These are phyloP conservation scores for Cladosporium colombiae DNA, from an alignment of 2,329 filamentous ascomycete genomes.

Conservation along the genomic window DNA sequence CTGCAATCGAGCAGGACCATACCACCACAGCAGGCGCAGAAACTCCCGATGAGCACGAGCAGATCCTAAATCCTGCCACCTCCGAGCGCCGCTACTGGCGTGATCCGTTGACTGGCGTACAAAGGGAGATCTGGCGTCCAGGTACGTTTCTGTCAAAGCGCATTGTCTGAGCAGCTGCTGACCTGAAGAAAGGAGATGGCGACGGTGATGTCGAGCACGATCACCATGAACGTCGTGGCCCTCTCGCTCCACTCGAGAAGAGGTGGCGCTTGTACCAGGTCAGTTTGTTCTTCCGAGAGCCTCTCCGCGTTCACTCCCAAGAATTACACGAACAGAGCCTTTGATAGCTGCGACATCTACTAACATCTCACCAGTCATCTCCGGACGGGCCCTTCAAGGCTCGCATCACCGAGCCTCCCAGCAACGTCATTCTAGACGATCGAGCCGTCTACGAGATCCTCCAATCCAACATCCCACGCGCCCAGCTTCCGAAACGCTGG, in stretches of 20 bases:
- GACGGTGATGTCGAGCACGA: slow-evolving; percentile 38
- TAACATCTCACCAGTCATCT: not conserved
- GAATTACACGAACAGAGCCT: not conserved
- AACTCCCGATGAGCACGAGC: not conserved
- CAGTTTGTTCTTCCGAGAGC: slow-evolving; percentile 3
- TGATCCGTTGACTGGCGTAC: slow-evolving; percentile 27
- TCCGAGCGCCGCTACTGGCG: slow-evolving; percentile 28
- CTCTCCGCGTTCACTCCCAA: not conserved
- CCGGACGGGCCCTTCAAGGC: slow-evolving; percentile 8
- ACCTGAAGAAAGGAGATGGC: slow-evolving; percentile 32
- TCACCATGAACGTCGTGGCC: slow-evolving; percentile 30
- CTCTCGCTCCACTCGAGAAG: slow-evolving; percentile 26
- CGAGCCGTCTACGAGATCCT: slow-evolving; percentile 39
- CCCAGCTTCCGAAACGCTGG: slow-evolving; percentile 38
- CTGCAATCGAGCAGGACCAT: not conserved
- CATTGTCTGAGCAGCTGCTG: not conserved
- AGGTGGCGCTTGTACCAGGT: slow-evolving; percentile 45
- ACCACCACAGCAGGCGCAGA: not conserved
- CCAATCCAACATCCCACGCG: slow-evolving; percentile 31
- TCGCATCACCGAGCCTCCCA: slow-evolving; percentile 34
- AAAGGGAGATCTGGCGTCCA: slow-evolving; percentile 42
- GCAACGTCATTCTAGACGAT: slow-evolving; percentile 45
- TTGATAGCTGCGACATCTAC: not conserved
- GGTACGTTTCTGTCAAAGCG: slow-evolving; percentile 20
- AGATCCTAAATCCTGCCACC: slow-evolving; percentile 25